A percentile compares a stretch with the other conserved stretches of the same genome.
Conservation (phyloP, 2,329 filamentous ascomycete species). For the Fusarium camptoceras region DNA sequence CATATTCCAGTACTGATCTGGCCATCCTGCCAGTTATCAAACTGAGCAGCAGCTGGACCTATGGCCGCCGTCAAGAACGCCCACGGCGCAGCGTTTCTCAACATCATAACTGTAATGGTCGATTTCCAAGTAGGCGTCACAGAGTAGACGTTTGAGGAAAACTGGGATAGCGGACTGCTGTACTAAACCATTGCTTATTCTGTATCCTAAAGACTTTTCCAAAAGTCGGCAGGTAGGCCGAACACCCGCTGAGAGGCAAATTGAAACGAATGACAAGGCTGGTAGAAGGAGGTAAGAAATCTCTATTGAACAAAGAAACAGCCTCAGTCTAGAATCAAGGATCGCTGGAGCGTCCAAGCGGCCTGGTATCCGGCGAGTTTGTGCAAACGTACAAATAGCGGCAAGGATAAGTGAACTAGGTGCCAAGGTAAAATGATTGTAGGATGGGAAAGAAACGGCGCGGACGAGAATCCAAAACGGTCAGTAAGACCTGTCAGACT, state of each 20-base stretch:
- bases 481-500: slow-evolving; percentile 9
- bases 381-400: slow-evolving; percentile 11
- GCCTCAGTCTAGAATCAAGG: slow-evolving; percentile 15
- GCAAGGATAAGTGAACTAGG: slow-evolving; percentile 15
- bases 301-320: slow-evolving; percentile 23
- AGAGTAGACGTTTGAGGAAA: slow-evolving; percentile 22
- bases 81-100: slow-evolving; percentile 21
- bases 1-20: slow-evolving; percentile 72
- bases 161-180: slow-evolving; percentile 32
- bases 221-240: slow-evolving; percentile 5
- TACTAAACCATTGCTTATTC: slow-evolving; percentile 42
- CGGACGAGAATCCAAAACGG: slow-evolving; percentile 19
- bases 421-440: slow-evolving; percentile 4
- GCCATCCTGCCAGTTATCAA: slow-evolving; percentile 59
- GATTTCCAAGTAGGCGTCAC: slow-evolving; percentile 12
- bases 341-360: slow-evolving; percentile 7
- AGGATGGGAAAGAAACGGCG: slow-evolving; percentile 6
- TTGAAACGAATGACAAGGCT: not conserved
- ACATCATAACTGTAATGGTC: slow-evolving; percentile 35
- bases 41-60: slow-evolving; percentile 52
- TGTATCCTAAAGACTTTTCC: slow-evolving; percentile 2
- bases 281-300: slow-evolving; percentile 20
- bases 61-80: slow-evolving; percentile 34
- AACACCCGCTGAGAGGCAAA: slow-evolving; percentile 12
- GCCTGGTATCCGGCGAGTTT: slow-evolving; percentile 14